Conservation (phyloP, 1,284 basidiomycete genomes). For the Moniliophthora roreri region DNA sequence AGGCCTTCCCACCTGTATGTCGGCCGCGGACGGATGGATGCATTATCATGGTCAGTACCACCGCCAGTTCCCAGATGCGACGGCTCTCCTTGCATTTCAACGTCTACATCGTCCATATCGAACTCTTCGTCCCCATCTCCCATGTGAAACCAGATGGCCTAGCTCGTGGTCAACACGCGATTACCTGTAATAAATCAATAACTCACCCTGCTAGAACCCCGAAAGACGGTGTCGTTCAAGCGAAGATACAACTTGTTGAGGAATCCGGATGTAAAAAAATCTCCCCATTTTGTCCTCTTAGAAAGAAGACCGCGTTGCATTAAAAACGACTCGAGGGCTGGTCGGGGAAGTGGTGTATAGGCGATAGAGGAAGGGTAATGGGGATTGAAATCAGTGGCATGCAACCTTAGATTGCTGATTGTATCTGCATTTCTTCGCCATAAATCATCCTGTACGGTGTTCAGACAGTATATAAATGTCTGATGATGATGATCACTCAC, state of each 20-base stretch:
- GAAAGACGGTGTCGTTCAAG: slow-evolving; percentile 73
- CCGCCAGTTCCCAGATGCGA: slow-evolving; percentile 66
- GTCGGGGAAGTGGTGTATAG: slow-evolving; percentile 71
- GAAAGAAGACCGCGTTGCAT: slow-evolving; percentile 60
- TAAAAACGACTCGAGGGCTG: slow-evolving; percentile 66
- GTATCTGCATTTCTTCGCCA: slow-evolving; percentile 68
- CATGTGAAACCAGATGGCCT: slow-evolving; percentile 65
- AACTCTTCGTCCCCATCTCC: slow-evolving; percentile 51
- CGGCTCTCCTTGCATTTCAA: slow-evolving; percentile 46
- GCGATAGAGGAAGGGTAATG: slow-evolving; percentile 75
- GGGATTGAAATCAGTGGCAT: slow-evolving; percentile 69
- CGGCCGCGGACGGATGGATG: slow-evolving; percentile 57
- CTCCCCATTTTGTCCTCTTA: slow-evolving; percentile 41
- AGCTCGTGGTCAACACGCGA: background rate
- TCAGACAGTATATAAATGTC: slow-evolving; percentile 10
- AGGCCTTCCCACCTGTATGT: slow-evolving; percentile 73
- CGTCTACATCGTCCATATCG: slow-evolving; percentile 62
- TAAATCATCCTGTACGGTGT: slow-evolving; percentile 59
- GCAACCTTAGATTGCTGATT: slow-evolving; percentile 43
- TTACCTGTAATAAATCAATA: slow-evolving; percentile 12
- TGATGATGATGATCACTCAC: slow-evolving; percentile 37
- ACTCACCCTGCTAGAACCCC: slow-evolving; percentile 48
- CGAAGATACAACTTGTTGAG: slow-evolving; percentile 77
- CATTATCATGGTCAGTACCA: slow-evolving; percentile 72
- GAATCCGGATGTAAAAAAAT: slow-evolving; percentile 68